Evolutionary conservation across 2,329 filamentous ascomycete species (phyloP), one percentile per base, ranked within the genome.

Genomic region (Colletotrichum agaves): DNA sequence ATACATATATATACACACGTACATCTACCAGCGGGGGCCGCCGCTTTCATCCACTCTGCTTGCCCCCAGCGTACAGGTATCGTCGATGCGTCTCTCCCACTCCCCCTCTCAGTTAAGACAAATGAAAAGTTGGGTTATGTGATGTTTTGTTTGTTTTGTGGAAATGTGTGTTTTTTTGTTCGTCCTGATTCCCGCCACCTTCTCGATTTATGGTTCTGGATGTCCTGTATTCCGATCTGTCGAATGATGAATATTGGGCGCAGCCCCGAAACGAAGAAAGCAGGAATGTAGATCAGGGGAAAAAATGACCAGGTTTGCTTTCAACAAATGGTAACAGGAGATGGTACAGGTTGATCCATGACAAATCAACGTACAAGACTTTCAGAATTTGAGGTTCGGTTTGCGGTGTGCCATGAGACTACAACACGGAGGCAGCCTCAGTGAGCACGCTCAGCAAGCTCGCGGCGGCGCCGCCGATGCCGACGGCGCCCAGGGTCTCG

Each of bases 401-500:
- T 7, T n/a, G n/a, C 27, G 5, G 27, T 27, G 27, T 27, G 27
- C 27, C 27, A 2, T 27, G 6, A 27, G 17, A 39, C 56, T 66
- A 76, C 33, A 78, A 71, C 5, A 71, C 76, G 10, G 74, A 75
- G 4, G 86, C 87, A 27, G 87, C 87, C 73, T 90, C 87, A 4
- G 85, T 83, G 35, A 90, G 76, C 1, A 89, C 86, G 61, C 84
- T 84, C 50, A 90, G 72, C 68, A 90, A 75, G 60, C 86, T 88
- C 3, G 84, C 87, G 0, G 88, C 87, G 0, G 87, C 87, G 10
- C 88, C 86, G 4, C 88, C 88, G 33, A 90, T 85, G 1, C 88
- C 85, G 5, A 87, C 88, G 0, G 85, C 86, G 2, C 84, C 82
- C 4, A 89, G 79, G 15, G 86, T 84, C 70, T 88, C 86, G 53